Evolutionary conservation across 73 alveolate species (phyloP).

Genomic region (Paramecium octaurelia): DNA sequence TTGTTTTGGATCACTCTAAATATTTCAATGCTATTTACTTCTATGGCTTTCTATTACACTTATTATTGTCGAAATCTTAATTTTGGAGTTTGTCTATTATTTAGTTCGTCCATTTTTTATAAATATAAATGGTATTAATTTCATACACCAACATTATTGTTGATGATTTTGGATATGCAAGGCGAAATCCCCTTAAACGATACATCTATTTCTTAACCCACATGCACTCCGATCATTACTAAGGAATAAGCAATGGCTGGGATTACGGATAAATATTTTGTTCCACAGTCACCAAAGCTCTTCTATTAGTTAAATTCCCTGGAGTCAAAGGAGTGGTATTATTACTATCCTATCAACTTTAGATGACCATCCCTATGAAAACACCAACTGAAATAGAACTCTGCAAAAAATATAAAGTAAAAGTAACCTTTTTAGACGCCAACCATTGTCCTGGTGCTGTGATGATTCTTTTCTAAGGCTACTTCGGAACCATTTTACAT

Average conservation of each 20-base stretch:
- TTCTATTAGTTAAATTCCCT: constrained; percentile 54
- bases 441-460: constrained; percentile 63
- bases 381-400: constrained; percentile 49
- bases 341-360: background rate
- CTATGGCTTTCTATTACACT: background rate
- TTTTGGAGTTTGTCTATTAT: background rate
- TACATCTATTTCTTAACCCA: constrained; percentile 58
- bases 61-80: background rate
- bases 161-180: constrained; percentile 59
- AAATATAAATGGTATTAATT: constrained; percentile 43
- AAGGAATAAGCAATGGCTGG: constrained; percentile 58
- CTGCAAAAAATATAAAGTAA: background rate
- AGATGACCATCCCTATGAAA: constrained; percentile 37
- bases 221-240: constrained; percentile 62
- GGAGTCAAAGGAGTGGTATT: constrained; percentile 7
- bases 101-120: background rate
- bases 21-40: background rate
- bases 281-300: constrained; percentile 44
- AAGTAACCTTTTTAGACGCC: constrained; percentile 59
- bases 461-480: constrained; percentile 55
- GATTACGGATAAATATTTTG: constrained; percentile 60
- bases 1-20: constrained; percentile 3
- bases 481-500: constrained; percentile 59
- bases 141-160: constrained; percentile 54
- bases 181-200: constrained; percentile 55